phyloP scores from a whole-genome alignment of 2,329 filamentous ascomycete species.

The Fusarium zealandicum region DNA sequence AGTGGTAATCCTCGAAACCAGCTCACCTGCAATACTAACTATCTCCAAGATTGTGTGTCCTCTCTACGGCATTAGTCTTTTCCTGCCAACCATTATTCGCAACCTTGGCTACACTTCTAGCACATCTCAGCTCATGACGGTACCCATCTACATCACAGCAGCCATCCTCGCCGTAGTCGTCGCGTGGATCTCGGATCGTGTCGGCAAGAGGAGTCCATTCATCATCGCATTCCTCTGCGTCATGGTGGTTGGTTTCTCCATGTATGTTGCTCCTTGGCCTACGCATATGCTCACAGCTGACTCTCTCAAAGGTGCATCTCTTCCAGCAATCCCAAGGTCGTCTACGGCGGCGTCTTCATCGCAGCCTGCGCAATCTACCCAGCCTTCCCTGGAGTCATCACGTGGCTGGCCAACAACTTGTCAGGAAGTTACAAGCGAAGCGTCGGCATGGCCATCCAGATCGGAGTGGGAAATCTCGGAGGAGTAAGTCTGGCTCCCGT shows the following conservation, averaged over 20 bases:
- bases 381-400: constrained; percentile 77
- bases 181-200: constrained; percentile 63
- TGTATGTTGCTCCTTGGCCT: constrained; percentile 46
- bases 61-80: constrained; percentile 63
- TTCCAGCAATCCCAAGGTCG: constrained; percentile 62
- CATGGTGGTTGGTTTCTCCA: constrained; percentile 65
- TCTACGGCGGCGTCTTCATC: constrained; percentile 80
- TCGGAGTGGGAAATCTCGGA: constrained; percentile 66
- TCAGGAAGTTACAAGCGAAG: constrained; percentile 71
- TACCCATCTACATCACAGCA: constrained; percentile 67
- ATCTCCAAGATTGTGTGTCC: constrained; percentile 57
- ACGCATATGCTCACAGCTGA: background rate
- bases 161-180: constrained; percentile 63
- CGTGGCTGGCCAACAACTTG: constrained; percentile 82
- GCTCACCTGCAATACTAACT: background rate
- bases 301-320: constrained; percentile 59
- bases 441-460: constrained; percentile 70
- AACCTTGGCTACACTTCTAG: constrained; percentile 64
- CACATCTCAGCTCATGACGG: constrained; percentile 70
- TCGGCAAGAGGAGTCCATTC: constrained; percentile 62
- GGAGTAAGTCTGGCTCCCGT: constrained; percentile 48
- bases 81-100: constrained; percentile 71
- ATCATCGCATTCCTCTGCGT: constrained; percentile 60
- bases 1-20: constrained; percentile 35
- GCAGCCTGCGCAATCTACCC: constrained; percentile 82